Base-by-base conservation (phyloP, 306 rosid species). In the Pterocarpus macrocarpus region DNA sequence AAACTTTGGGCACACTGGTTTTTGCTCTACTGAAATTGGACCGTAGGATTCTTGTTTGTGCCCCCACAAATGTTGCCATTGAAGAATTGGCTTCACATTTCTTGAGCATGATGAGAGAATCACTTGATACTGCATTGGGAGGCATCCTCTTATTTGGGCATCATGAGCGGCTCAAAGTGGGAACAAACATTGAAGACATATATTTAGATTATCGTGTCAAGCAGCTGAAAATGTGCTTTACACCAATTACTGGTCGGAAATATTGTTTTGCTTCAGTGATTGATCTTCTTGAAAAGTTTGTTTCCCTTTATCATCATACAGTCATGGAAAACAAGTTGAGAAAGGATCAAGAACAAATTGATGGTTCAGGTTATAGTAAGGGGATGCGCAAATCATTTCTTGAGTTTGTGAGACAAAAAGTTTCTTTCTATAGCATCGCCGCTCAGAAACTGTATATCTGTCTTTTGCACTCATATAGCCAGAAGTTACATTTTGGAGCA, bases 11-110 rank as follows among this genome's bases (percentile, higher is more conserved):
- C 62, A 84, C 89, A 5, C 69, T 91, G 35, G 90, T 94, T 55
- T 73, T 81, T 7, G 50, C 85, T 34, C 83, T 90, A 15, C 49
- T 85, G 61, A 71, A 47, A 76, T 85, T 82, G 87, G 83, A 86
- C 15, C 35, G 30, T n/a, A 91, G 89, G 73, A 85, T 89, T 15
- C 93, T 94, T 77, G 77, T 80, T 12, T 92, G 97, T 79, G 94
- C 98, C 32, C 97, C 98, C 7, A 94, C 97, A 22, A 91, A 94
- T 79, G 88, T 89, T 79, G 94, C 98, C 33, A 85, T 94, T 44
- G 85, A 82, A 35, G 95, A 85, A 82, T 82, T 94, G 43, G 94
- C 97, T 11, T 82, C 87, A 0, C 83, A 87, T 22, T 84, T 91
- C 52, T 61, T 92, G 76, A 81, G 82, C 69, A 83, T 88, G 84